phyloP scores from a whole-genome alignment of 805 yeast genomes.

The Candida sanyiensis region DNA sequence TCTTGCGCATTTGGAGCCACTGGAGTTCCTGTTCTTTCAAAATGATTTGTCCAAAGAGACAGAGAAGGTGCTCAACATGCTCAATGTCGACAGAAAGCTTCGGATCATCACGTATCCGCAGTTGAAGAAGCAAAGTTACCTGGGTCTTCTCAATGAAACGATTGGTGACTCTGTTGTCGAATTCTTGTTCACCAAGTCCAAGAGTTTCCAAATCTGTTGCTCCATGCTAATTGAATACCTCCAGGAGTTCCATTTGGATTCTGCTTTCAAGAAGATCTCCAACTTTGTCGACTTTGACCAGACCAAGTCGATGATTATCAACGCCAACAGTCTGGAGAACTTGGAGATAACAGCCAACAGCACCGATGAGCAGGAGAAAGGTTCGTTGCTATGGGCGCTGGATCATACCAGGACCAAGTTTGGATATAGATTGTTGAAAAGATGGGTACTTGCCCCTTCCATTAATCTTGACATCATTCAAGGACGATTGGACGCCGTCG shows the following conservation, averaged over 20 bases:
- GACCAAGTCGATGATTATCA: conserved; percentile 45
- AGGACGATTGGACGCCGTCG: conserved; percentile 58
- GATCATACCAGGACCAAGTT: conserved; percentile 76
- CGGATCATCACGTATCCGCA: conserved; percentile 15
- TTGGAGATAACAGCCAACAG: conserved; percentile 70
- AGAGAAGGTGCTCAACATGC: conserved; percentile 10
- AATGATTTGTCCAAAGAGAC: conserved; percentile 25
- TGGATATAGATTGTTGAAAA: conserved; percentile 60
- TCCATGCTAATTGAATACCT: conserved; percentile 49
- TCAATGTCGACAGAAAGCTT: conserved; percentile 8
- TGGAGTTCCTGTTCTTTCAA: conserved; percentile 57
- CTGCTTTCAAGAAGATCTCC: conserved; percentile 45
- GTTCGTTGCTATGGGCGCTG: conserved; percentile 73
- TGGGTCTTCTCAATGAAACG: conserved; percentile 14
- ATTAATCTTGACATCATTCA: conserved; percentile 46
- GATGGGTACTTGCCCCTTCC: conserved; percentile 78
- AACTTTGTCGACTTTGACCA: conserved; percentile 49
- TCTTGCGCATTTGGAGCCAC: conserved; percentile 66
- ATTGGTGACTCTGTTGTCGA: conserved; percentile 22
- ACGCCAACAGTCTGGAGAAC: conserved; percentile 60
- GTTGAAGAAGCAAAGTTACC: conserved; percentile 13
- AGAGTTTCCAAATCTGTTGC: conserved; percentile 34
- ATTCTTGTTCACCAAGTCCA: conserved; percentile 22
- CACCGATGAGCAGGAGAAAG: conserved; percentile 50
- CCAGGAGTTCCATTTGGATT: conserved; percentile 54